phyloP scores from a whole-genome alignment of 2,329 filamentous ascomycete species.

The Alternaria angustiovoidea region DNA sequence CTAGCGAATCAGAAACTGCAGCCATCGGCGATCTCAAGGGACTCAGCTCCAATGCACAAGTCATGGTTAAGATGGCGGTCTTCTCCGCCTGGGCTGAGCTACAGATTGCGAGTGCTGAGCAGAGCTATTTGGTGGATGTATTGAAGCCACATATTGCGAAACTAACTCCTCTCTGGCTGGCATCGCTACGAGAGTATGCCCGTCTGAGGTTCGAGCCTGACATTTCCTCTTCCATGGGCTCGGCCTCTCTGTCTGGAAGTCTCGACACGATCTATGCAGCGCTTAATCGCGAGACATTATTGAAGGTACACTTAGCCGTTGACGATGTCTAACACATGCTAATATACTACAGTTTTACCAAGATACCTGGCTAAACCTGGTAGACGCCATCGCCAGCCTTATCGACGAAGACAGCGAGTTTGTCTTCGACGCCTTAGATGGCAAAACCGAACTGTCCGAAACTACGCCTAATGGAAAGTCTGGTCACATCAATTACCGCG shows the following conservation, averaged over 20 bases:
- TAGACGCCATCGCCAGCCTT: constrained; percentile 95
- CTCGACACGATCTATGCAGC: constrained; percentile 95
- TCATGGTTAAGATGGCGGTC: constrained; percentile 98
- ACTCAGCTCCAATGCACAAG: constrained; percentile 92
- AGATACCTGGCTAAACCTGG: constrained; percentile 93
- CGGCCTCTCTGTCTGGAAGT: constrained; percentile 81
- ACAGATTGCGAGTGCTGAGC: constrained; percentile 92
- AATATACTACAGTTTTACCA: constrained; percentile 76
- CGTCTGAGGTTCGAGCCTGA: constrained; percentile 94
- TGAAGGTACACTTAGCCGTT: constrained; percentile 63
- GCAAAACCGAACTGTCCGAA: constrained; percentile 64
- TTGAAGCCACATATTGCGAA: constrained; percentile 89
- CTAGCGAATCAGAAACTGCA: constrained; percentile 78
- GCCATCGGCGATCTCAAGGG: constrained; percentile 93
- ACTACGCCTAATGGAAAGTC: constrained; percentile 62
- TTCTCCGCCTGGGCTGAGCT: constrained; percentile 97
- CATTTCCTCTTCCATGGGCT: constrained; percentile 88
- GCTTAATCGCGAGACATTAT: constrained; percentile 88
- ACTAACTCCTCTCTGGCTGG: constrained; percentile 91
- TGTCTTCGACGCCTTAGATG: constrained; percentile 95
- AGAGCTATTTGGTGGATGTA: constrained; percentile 87
- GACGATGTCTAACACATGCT: constrained; percentile 4
- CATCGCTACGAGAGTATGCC: constrained; percentile 92
- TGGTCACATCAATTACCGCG: constrained; percentile 90
- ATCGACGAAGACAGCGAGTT: constrained; percentile 98